Conservation (phyloP, 78 protist species). For the Dictyostelium brefeldianum region DNA sequence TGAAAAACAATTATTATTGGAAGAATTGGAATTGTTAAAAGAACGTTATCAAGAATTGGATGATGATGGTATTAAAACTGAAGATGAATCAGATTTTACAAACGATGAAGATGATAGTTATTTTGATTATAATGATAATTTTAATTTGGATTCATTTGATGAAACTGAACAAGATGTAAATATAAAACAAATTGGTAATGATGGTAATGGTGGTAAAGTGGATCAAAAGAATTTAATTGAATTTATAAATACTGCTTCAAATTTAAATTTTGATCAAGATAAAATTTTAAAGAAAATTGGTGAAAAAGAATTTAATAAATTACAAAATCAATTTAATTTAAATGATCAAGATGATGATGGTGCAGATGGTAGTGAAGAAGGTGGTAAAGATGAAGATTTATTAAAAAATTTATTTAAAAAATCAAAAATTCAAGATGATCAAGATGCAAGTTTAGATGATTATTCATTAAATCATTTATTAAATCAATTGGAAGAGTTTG, state of each 20-base stretch:
- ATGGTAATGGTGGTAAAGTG: background rate
- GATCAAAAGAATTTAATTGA: background rate
- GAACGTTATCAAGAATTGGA: background rate
- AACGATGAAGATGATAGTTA: background rate
- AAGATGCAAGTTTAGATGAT: background rate
- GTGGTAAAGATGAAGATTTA: background rate
- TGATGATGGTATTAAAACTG: background rate
- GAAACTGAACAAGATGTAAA: background rate
- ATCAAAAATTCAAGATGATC: no score
- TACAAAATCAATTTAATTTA: background rate
- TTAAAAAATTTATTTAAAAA: no score
- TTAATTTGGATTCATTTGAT: background rate
- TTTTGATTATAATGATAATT: background rate
- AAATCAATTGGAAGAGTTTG: background rate
- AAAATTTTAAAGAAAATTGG: background rate
- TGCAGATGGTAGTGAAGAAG: background rate
- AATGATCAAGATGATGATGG: background rate
- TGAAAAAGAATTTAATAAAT: background rate
- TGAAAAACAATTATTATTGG: background rate
- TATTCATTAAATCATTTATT: background rate
- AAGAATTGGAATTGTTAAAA: background rate
- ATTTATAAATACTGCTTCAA: background rate
- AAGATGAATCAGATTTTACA: background rate
- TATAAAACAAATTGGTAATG: background rate
- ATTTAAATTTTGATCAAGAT: constrained; percentile 9